phyloP scores from a whole-genome alignment of 1,284 basidiomycete genomes.

The Tausonia pullulans region DNA sequence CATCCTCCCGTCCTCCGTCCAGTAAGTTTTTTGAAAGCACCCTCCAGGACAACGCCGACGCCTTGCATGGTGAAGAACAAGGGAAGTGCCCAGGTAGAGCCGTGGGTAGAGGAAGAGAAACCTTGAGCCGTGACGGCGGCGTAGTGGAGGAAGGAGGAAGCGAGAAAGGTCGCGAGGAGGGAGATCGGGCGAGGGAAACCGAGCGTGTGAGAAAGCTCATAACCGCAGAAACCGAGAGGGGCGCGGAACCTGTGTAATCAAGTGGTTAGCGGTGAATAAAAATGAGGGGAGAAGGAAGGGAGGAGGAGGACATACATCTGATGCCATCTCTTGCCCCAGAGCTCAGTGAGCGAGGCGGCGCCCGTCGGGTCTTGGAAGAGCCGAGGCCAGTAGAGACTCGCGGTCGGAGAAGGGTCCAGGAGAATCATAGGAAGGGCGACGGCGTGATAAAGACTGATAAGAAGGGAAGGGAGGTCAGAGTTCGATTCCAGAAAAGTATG shows the following conservation, averaged over 20 bases:
- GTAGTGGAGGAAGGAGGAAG: background rate
- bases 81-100: conserved; percentile 10
- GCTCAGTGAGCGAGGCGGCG: conserved; percentile 2
- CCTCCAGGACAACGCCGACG: conserved; percentile 11
- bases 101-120: background rate
- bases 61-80: conserved; percentile 15
- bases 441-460: conserved; percentile 7
- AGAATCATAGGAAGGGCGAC: conserved; percentile 5
- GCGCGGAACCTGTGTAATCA: background rate
- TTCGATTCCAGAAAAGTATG: background rate
- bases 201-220: background rate
- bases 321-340: conserved; percentile 12
- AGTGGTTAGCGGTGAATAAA: background rate
- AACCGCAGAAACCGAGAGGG: conserved; percentile 3
- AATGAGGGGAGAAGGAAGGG: background rate
- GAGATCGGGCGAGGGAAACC: conserved; percentile 1
- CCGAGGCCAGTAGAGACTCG: conserved; percentile 10
- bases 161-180: background rate
- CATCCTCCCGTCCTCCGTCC: conserved; percentile 2
- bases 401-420: conserved; percentile 1
- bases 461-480: background rate
- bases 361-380: conserved; percentile 10
- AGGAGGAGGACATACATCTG: background rate
- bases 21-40: background rate
- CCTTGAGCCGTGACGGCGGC: too few relatives aligned